A percentile compares a stretch with the other conserved stretches of the same genome.
Conservation (phyloP, 2,329 filamentous ascomycete species). For the Chaetoscypha palmicola region DNA sequence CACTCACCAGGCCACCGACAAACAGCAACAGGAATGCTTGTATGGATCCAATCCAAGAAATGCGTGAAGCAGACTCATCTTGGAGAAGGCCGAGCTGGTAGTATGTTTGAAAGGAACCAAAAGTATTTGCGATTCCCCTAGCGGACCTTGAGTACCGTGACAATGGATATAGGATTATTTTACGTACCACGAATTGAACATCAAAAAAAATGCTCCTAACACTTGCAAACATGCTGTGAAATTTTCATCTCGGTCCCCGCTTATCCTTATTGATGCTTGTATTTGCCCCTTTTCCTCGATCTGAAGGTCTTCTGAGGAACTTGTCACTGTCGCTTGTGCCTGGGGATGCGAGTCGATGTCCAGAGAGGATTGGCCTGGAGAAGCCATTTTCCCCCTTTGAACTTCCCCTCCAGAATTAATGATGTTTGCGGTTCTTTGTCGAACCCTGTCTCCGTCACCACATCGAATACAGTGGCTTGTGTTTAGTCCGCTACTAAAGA, state of each 20-base stretch:
- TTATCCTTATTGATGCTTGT: neutral
- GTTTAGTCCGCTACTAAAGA: no score
- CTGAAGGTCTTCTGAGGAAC: neutral
- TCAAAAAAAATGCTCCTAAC: neutral
- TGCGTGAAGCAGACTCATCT: conserved; percentile 32
- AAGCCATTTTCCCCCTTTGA: no score
- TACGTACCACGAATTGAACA: neutral
- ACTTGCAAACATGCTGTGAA: neutral
- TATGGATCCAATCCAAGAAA: conserved; percentile 45
- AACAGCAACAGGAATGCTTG: conserved; percentile 38
- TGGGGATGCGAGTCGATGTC: neutral
- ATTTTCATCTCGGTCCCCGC: neutral
- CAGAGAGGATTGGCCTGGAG: neutral
- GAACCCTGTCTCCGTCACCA: no score
- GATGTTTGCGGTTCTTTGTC: no score
- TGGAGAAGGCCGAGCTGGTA: conserved; percentile 32
- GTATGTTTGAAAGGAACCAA: conserved; percentile 37
- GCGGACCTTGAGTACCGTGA: no score
- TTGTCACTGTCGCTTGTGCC: neutral
- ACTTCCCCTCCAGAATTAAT: no score
- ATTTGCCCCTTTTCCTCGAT: neutral
- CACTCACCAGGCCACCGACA: conserved; percentile 11
- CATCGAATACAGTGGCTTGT: no score
- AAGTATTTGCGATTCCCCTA: conserved; percentile 18
- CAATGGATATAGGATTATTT: no score